Evolutionary conservation across 2,329 filamentous ascomycete species (phyloP), one percentile per base, ranked within the genome.

Genomic region (Cytospora leucostoma): DNA sequence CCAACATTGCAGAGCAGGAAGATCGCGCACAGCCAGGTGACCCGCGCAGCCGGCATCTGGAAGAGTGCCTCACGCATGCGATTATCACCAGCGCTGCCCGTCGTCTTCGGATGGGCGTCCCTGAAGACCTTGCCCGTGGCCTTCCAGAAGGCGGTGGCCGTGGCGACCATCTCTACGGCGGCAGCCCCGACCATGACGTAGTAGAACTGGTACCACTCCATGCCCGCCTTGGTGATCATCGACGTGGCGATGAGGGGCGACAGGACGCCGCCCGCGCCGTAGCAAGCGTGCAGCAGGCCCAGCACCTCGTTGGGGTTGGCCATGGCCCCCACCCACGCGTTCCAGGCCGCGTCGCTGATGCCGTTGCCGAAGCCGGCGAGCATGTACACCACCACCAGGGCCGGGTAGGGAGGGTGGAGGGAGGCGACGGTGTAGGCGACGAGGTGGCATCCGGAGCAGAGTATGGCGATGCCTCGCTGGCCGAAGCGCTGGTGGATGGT

Each of bases 1-100:
- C 92, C 91, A 0, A 93, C 88, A 70, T 94, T 94, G 37, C 85
- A 84, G 12, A 95, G 82, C 27, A 94, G 78, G 74, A 94, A 95
- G 0, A 88, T 66, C 0, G 90, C 82, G 66, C 84, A 85, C n/a
- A 90, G 77, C 88, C 89, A 92, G 1, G 88, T 87, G 0, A 89
- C 82, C 54, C 78, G 79, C 17, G 78, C 78, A 7, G 73, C 73
- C 0, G 78, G 79, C 64, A 70, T 71, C 62, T 75, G 75, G 50
- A 80, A 72, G 0, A 88, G 76, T 0, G 75, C 76, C 44, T 71
- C 72, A 49, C 69, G 74, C 52, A 76, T 73, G 17, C 70, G 69
- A 63, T 72, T 65, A n/a, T 38, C 54, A 61, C 57, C 69, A 12
- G 78, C 33, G 2, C 4, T 73, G 34, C 56, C 68, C 52, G 35